Evolutionary conservation across 805 yeast species (phyloP).

Genomic region (Sugiyamaella smithiae): DNA sequence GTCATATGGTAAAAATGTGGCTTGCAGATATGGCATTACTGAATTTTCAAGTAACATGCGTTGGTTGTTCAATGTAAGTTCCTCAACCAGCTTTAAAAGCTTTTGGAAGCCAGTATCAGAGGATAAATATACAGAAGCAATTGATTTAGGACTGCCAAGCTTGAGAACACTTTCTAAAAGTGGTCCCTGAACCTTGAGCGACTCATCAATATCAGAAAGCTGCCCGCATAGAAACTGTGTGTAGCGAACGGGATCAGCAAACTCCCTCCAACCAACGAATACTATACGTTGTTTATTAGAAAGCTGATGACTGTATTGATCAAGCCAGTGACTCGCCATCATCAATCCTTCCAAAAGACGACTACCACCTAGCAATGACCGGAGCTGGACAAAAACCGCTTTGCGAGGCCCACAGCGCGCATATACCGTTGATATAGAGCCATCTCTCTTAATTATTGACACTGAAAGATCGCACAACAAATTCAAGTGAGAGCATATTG

Average conservation of each 20-base stretch:
- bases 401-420: not conserved
- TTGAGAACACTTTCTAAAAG: conserved; percentile 25
- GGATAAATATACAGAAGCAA: conserved; percentile 14
- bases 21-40: conserved; percentile 14
- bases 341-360: conserved; percentile 4
- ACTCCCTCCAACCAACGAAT: not conserved
- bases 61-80: conserved; percentile 20
- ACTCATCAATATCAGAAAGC: not conserved
- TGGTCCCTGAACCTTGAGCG: not conserved
- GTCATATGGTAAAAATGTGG: not conserved
- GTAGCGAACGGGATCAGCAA: not conserved
- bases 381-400: not conserved
- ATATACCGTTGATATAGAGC: not conserved
- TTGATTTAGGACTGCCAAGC: conserved; percentile 26
- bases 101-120: conserved; percentile 4
- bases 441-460: not conserved
- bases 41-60: conserved; percentile 8
- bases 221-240: not conserved
- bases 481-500: not conserved
- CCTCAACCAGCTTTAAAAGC: not conserved
- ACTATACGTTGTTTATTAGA: not conserved
- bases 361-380: conserved; percentile 6
- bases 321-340: conserved; percentile 11
- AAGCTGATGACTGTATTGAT: not conserved
- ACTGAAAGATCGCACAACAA: not conserved